Evolutionary conservation across 352 stramenopile genomes (phyloP), one percentile per base, ranked within the genome.

Genomic region (Pythium brassicae): DNA sequence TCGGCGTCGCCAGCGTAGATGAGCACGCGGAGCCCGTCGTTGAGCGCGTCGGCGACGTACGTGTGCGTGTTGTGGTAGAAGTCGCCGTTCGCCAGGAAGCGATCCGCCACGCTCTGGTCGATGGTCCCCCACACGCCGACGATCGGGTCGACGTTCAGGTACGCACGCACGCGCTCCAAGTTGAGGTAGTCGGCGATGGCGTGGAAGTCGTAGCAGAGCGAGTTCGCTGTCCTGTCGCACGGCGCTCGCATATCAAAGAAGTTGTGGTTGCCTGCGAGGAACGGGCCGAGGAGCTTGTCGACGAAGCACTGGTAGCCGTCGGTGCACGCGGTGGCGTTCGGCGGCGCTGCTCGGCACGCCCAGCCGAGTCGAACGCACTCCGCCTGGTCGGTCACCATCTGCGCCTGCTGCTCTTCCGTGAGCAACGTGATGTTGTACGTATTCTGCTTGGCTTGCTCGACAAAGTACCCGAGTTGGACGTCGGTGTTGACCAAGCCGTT

Each of bases 1-100:
- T 98, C 94, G 17, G 85, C 70, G 68, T 98, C 93, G 54, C 94
- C 94, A 19, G 89, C 87, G 69, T 98, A 98, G 50, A 98, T 92
- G 25, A 98, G 71, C 17, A 45, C 39, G 39, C 39, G 39, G 17
- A 45, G 39, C 4, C 39, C 39, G n/a, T 45, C 39, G 5, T 20
- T 22, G 39, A 45, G 39, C 1, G 19, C 19, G 15, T 23, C 39
- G 5, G 39, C 39, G 15, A 45, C 39, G 9, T 15, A 25, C 8
- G 48, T 53, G 48, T 53, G 27, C 26, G 7, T 42, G 0, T 3
- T n/a, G 19, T 27, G 20, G 12, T 20, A 53, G 10, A 20, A 43
- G 48, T 53, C 48, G 8, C 48, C 48, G 17, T 53, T 22, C 1
- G 27, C n/a, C 2, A 37, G 4, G 27, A 53, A 53, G 1, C 10